A percentile compares a stretch with the other conserved stretches of the same genome.
phyloP scores from a whole-genome alignment of 345 rosid species.

The Passiflora organensis region DNA sequence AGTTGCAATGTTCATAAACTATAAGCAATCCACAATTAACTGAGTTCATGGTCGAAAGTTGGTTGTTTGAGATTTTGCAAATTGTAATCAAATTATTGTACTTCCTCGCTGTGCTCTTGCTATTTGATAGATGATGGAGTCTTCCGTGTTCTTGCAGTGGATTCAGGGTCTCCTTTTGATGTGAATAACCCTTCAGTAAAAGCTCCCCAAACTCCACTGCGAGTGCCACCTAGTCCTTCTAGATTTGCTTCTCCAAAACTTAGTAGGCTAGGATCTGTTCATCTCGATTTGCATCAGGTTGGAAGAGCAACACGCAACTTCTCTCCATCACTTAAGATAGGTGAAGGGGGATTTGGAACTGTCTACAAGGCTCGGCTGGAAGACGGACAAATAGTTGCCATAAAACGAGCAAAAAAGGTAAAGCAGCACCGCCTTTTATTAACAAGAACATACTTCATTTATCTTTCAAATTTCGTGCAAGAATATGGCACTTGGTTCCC shows the following conservation, averaged over 20 bases:
- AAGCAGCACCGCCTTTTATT: conserved; percentile 3
- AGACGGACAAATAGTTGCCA: conserved; percentile 71
- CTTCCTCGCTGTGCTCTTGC: not conserved
- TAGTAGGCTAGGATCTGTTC: conserved; percentile 53
- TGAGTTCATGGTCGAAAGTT: conserved; percentile 2
- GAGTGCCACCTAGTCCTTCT: conserved; percentile 86
- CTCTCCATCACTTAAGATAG: conserved; percentile 54
- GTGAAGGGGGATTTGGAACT: conserved; percentile 92
- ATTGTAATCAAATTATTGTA: not conserved
- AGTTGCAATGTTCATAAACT: not conserved
- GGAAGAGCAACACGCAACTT: conserved; percentile 65
- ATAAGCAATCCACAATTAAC: conserved; percentile 4
- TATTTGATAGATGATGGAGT: conserved; percentile 3
- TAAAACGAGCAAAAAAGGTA: conserved; percentile 97
- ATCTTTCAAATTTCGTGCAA: too few relatives aligned
- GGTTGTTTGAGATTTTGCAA: too few relatives aligned
- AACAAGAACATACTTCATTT: too few relatives aligned
- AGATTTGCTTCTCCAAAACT: conserved; percentile 77
- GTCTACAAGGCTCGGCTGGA: conserved; percentile 76
- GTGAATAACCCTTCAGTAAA: conserved; percentile 51
- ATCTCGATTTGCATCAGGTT: conserved; percentile 55
- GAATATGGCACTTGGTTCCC: too few relatives aligned
- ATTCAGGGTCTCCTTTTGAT: conserved; percentile 51
- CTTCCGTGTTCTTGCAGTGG: conserved; percentile 39
- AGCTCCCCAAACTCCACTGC: conserved; percentile 62